Base-by-base conservation (phyloP, 768 basidiomycete genomes). In the Lactifluus subvellereus region DNA sequence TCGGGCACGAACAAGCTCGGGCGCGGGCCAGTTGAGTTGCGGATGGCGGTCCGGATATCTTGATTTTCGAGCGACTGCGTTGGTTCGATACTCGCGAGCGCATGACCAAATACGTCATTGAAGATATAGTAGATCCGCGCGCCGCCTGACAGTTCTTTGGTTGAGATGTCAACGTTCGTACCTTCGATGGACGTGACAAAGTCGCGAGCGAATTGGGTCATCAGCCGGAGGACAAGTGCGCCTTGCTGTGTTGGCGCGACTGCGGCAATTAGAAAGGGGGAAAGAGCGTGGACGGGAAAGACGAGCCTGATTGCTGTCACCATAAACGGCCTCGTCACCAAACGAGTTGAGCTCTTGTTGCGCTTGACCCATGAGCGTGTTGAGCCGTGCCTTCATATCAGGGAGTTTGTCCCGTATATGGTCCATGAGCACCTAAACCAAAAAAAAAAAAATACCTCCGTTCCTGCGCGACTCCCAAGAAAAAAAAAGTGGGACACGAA, bases 41-140 rank as follows among this genome's bases (percentile, higher is more conserved):
- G 85, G 67, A 99, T 99, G 32, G 97, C 97, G 5, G 97, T 99
- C 27, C 96, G 85, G 71, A 99, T 98, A 72, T 99, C 97, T 68
- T 91, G 89, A 62, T 90, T 86, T 62, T 94, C 94, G 59, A 99
- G 80, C 71, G 95, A 95, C 53, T 85, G 81, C 14, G 94, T 93
- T 1, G 97, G 87, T 71, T 98, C 90, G 70, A 99, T 92, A 6
- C 84, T 88, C 59, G 85, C 83, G 7, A 99, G 84, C 1, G 96
- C 97, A 56, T 89, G 82, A 1, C 97, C 97, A 71, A 98, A 99
- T 57, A 98, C 85, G 70, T 98, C 97, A 72, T 98, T 94, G 83
- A 99, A 99, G 73, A 99, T 98, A 77, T 98, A 98, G 76, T 98
- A 98, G 75, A 99, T 94, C 58, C 97, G 84, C 27, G 97, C 97